phyloP scores from a whole-genome alignment of 306 rosid genomes.

The Rosa lucieae region DNA sequence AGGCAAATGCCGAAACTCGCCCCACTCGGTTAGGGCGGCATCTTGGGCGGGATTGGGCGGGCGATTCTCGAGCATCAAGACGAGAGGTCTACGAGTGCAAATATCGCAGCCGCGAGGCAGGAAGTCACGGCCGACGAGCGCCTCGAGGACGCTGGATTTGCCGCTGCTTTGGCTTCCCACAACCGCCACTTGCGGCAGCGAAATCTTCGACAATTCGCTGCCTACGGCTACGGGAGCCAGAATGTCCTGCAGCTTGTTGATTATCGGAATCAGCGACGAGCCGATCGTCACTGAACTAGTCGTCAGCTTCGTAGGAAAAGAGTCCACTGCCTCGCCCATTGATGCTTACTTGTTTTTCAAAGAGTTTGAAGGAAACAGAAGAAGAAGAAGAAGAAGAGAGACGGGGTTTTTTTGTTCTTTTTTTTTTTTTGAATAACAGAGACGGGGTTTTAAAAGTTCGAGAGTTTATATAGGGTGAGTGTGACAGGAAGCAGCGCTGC shows the following conservation, averaged over 20 bases:
- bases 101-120: slow-evolving; percentile 39
- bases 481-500: neutral
- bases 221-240: slow-evolving; percentile 26
- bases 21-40: slow-evolving; percentile 27
- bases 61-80: slow-evolving; percentile 37
- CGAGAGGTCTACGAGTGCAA: slow-evolving; percentile 41
- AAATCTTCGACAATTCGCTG: slow-evolving; percentile 17
- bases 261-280: slow-evolving; percentile 30
- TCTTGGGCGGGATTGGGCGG: neutral
- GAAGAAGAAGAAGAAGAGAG: neutral
- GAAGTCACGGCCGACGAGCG: slow-evolving; percentile 45
- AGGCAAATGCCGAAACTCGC: slow-evolving; percentile 43
- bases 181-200: slow-evolving; percentile 40
- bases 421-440: too few species aligned
- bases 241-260: slow-evolving; percentile 39
- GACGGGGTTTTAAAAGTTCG: neutral
- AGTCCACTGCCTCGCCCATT: slow-evolving; percentile 25
- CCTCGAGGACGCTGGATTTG: slow-evolving; percentile 43
- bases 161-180: slow-evolving; percentile 47
- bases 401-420: too few species aligned
- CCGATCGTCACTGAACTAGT: slow-evolving; percentile 19
- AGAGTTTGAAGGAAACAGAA: too few species aligned
- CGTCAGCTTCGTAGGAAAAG: neutral
- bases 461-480: neutral
- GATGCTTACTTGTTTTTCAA: neutral